Evolutionary conservation across 2,329 filamentous ascomycete genomes (phyloP), one percentile per base, ranked within the genome.

Genomic region (Fusarium redolens): DNA sequence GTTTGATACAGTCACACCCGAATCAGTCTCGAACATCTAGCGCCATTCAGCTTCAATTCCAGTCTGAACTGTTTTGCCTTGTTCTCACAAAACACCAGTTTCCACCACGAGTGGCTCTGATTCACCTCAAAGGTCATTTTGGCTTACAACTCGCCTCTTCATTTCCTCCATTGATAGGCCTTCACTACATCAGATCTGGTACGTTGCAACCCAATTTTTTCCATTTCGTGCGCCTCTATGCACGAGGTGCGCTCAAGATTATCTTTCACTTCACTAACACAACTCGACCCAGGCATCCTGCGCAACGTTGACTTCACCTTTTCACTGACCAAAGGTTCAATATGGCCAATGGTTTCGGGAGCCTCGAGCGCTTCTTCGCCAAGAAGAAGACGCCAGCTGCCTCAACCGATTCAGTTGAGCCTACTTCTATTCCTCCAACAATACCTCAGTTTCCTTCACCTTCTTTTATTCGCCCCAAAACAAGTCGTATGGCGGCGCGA

Each of bases 381-480:
- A 88, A 83, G 75, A 81, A 81, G 61, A 83, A 82, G 69, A 70
- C 75, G 38, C 80, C 76, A 22, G 51, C 63, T 38, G 62, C 69
- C 33, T 68, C 79, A 20, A 65, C 73, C 15, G 77, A 78, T 37
- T 68, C 74, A 47, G 76, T 65, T 57, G 75, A 72, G 59, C 75
- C 66, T 54, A 50, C 75, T 60, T 64, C 65, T 33, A 56, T 68
- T 20, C 72, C 73, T 35, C 61, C 77, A 13, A 57, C 77, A 30
- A 81, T 78, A 56, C 82, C 81, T 56, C 79, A 82, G 55, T 89
- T 88, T 69, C 87, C 87, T 8, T 83, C 83, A 25, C 84, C 87
- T 11, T 87, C 87, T 2, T 91, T 88, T 72, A 87, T 91, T 69
- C 83, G 86, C 50, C 89, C 89, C 31, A 89, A 83, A 41, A 83